These are phyloP conservation scores for Basipetospora chlamydospora DNA, from an alignment of 2,329 filamentous ascomycete species.

Conservation along the genomic window DNA sequence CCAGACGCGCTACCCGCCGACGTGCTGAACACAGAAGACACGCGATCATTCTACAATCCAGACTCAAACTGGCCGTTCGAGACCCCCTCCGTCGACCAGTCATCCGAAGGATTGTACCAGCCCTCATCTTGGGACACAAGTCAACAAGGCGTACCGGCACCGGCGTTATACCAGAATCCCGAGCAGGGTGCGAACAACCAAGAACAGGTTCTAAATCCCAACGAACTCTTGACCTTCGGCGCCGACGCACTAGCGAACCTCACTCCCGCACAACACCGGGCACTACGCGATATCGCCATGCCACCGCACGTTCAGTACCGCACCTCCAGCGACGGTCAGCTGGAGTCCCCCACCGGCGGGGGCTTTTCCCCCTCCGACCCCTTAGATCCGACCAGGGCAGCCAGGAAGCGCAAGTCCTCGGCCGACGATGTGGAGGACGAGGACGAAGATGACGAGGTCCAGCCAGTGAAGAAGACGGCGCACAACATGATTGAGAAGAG, in stretches of 20 bases:
- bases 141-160: not conserved
- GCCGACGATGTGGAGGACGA: constrained; percentile 45
- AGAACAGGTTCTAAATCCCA: not conserved
- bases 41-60: constrained; percentile 2
- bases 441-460: constrained; percentile 39
- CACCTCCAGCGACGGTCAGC: constrained; percentile 41
- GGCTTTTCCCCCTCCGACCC: constrained; percentile 52
- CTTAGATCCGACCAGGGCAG: constrained; percentile 28
- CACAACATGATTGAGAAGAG: constrained; percentile 98
- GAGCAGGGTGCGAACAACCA: not conserved
- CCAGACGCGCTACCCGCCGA: not conserved
- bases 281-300: constrained; percentile 50
- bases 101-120: constrained; percentile 1
- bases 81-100: not conserved
- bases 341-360: constrained; percentile 34
- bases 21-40: not conserved
- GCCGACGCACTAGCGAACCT: constrained; percentile 19
- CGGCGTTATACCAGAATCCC: not conserved
- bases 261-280: constrained; percentile 45
- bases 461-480: constrained; percentile 67
- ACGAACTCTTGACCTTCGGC: too few species aligned
- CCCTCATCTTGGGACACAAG: not conserved
- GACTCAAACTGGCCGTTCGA: constrained; percentile 4
- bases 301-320: constrained; percentile 48
- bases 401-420: constrained; percentile 57